Base-by-base conservation (phyloP, 2,329 filamentous ascomycete species). In the Pseudogymnoascus sp. region DNA sequence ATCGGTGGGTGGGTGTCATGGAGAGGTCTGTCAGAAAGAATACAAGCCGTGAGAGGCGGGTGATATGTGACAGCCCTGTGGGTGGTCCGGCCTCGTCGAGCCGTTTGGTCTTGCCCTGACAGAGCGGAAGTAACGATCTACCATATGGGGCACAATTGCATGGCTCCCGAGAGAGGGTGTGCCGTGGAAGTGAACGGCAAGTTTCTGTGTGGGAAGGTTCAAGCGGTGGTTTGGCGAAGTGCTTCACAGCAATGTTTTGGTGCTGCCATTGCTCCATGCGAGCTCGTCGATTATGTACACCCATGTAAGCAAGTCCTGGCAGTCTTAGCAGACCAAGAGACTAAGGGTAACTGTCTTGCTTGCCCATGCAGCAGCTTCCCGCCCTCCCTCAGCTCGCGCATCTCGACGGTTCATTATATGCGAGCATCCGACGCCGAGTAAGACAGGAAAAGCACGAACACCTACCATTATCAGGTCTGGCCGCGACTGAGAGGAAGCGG, bases 401-500 rank as follows among this genome's bases (percentile, higher is more conserved):
- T 52, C 45, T 52, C 14, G 45, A 52, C 26, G 2, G 23, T 52
- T 31, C 14, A 29, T 31, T 52, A 52, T 31, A 52, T 52, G 45
- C 45, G 23, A 52, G 26, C 8, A 52, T 31, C 45, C 45, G 45
- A 52, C 31, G 45, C 45, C 45, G 45, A 52, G 45, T 52, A 52
- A 52, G 45, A 52, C 45, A 31, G 45, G 26, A 19, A n/a, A 52
- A 52, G 45, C 45, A 52, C 45, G 45, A 52, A 52, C 45, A 19
- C 45, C 45, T 52, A 31, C 45, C 45, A 52, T 16, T 52, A 52
- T 52, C 23, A 52, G 45, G 45, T 6, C 26, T 31, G 43, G 43
- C 43, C 43, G 45, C 7, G 14, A 29, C 2, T 10, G n/a, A 11
- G 23, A 16, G 26, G 4, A 52, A 19, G 12, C 23, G 26, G 45